These are phyloP conservation scores for Fusarium duplospermum DNA, from an alignment of 2,329 filamentous ascomycete species.

Conservation along the genomic window DNA sequence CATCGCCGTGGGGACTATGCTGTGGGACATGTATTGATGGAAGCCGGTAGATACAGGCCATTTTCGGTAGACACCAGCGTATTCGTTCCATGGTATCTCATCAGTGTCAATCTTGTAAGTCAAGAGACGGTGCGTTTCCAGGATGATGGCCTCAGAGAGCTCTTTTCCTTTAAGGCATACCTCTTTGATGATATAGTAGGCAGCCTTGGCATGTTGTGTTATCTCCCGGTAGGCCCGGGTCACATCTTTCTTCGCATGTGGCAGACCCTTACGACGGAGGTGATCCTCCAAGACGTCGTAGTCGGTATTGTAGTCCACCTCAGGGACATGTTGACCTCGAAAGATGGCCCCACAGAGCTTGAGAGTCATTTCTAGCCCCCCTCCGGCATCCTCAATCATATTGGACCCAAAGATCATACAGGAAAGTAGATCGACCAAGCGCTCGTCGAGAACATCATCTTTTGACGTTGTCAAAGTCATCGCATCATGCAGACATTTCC, in stretches of 20 bases:
- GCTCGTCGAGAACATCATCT: not conserved
- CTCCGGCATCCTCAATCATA: not conserved
- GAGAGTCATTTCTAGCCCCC: not conserved
- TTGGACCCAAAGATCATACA: not conserved
- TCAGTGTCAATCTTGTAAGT: not conserved
- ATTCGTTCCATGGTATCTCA: constrained; percentile 8
- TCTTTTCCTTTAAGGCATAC: constrained; percentile 11
- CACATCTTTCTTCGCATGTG: not conserved
- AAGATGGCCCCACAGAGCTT: not conserved
- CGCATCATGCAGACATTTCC: not conserved
- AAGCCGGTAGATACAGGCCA: constrained; percentile 28
- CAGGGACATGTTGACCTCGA: not conserved
- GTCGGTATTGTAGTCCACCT: not conserved
- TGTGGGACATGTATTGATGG: not conserved
- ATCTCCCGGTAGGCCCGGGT: constrained; percentile 10
- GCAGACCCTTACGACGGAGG: not conserved
- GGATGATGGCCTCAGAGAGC: constrained; percentile 37
- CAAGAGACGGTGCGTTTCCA: constrained; percentile 42
- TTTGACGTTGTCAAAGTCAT: not conserved
- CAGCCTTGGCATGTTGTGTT: constrained; percentile 21
- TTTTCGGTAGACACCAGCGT: constrained; percentile 42
- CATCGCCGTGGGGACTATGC: constrained; percentile 42
- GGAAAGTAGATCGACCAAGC: not conserved
- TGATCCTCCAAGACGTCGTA: not conserved
- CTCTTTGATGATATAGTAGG: constrained; percentile 22